phyloP scores from a whole-genome alignment of 768 basidiomycete species.

The Suillus placidus region DNA sequence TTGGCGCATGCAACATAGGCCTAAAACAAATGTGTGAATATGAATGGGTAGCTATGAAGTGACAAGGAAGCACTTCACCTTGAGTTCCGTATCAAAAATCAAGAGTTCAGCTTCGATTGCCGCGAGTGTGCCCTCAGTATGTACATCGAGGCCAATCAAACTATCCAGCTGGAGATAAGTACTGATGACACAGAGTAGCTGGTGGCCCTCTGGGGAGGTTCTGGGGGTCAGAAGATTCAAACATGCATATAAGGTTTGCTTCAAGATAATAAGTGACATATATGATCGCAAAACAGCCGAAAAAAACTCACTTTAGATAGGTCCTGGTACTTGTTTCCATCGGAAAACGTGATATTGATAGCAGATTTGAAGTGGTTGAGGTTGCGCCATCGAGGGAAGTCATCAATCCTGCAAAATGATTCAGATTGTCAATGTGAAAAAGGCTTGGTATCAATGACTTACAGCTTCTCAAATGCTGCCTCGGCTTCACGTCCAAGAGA shows the following conservation, averaged over 20 bases:
- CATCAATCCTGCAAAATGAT: slow-evolving; percentile 24
- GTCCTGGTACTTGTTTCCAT: slow-evolving; percentile 41
- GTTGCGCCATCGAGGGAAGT: slow-evolving; percentile 37
- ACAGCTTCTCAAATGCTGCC: slow-evolving; percentile 27
- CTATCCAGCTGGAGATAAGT: slow-evolving; percentile 36
- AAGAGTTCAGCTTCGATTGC: slow-evolving; percentile 22
- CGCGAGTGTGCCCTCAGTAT: slow-evolving; percentile 32
- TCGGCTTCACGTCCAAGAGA: slow-evolving; percentile 14
- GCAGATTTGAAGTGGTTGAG: slow-evolving; percentile 36
- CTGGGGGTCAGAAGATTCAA: not conserved
- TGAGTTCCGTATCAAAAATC: slow-evolving; percentile 20
- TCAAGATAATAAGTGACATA: slow-evolving; percentile 3
- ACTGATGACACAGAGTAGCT: slow-evolving; percentile 31
- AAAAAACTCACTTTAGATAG: slow-evolving; percentile 34
- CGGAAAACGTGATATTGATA: slow-evolving; percentile 31
- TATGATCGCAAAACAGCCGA: not conserved
- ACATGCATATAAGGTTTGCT: slow-evolving; percentile 3
- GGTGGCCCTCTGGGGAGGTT: slow-evolving; percentile 21
- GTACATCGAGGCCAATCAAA: slow-evolving; percentile 33
- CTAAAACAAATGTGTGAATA: not conserved
- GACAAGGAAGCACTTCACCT: slow-evolving; percentile 23
- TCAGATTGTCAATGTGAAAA: not conserved
- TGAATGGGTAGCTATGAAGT: not conserved
- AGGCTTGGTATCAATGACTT: slow-evolving; percentile 13
- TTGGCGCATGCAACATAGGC: not conserved